phyloP scores from a whole-genome alignment of 129 eudicot species.

The Lactuca saligna region DNA sequence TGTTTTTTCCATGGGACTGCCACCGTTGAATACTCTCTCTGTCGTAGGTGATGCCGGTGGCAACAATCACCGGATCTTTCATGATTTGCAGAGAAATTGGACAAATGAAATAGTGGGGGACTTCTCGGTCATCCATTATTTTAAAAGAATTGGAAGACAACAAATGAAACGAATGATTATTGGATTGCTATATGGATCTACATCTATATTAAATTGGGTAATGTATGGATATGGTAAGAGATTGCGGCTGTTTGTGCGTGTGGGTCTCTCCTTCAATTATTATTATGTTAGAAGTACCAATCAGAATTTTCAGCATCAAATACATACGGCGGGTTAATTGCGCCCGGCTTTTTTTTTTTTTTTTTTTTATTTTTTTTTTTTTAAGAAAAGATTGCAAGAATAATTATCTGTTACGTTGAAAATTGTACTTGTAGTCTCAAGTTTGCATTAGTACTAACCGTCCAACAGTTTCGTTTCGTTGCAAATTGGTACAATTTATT shows the following conservation, averaged over 20 bases:
- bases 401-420: too few relatives aligned
- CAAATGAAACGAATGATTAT: background rate
- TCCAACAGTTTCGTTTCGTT: too few relatives aligned
- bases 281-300: background rate
- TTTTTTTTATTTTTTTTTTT: too few relatives aligned
- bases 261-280: conserved; percentile 27
- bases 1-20: conserved; percentile 37
- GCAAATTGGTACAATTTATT: too few relatives aligned
- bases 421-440: too few relatives aligned
- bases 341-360: too few relatives aligned
- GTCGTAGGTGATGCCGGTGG: conserved; percentile 80
- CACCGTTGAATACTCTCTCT: conserved; percentile 68
- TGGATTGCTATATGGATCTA: conserved; percentile 3
- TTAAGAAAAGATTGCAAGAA: too few relatives aligned
- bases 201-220: background rate
- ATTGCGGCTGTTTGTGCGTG: conserved; percentile 45
- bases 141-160: background rate
- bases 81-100: conserved; percentile 91
- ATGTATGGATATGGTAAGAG: conserved; percentile 35
- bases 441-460: too few relatives aligned
- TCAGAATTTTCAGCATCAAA: conserved; percentile 9
- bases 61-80: conserved; percentile 76
- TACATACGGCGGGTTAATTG: too few relatives aligned
- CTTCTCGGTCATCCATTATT: conserved; percentile 54
- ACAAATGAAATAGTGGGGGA: conserved; percentile 73